Evolutionary conservation across 352 stramenopile genomes (phyloP).

Genomic region (Globisporangium emineosum): DNA sequence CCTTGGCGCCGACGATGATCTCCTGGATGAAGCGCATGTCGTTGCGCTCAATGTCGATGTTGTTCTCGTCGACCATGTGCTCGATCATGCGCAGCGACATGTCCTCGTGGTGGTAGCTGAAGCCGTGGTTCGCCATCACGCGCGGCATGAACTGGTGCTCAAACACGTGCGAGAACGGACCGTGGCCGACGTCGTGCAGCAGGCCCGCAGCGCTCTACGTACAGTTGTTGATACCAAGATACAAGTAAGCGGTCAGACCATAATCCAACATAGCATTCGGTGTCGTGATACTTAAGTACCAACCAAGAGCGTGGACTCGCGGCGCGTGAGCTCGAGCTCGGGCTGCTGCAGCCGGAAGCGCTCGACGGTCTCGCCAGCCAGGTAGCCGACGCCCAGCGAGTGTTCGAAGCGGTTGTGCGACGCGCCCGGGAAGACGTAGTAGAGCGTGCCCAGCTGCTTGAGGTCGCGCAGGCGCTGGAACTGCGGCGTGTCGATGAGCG

Average conservation of each 20-base stretch:
- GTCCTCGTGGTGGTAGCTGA: slow-evolving; percentile 75
- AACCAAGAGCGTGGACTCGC: slow-evolving; percentile 74
- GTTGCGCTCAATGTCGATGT: slow-evolving; percentile 66
- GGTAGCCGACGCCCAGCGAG: slow-evolving; percentile 92
- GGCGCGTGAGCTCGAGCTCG: slow-evolving; percentile 85
- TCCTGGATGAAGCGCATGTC: slow-evolving; percentile 79
- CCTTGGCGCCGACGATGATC: slow-evolving; percentile 77
- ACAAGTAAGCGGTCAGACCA: not conserved
- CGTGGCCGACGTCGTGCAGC: slow-evolving; percentile 91
- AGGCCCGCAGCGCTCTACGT: slow-evolving; percentile 69
- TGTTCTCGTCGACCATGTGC: slow-evolving; percentile 77
- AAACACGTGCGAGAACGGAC: slow-evolving; percentile 95
- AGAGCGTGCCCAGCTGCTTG: slow-evolving; percentile 92
- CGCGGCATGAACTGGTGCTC: slow-evolving; percentile 88
- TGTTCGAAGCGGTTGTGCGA: slow-evolving; percentile 97
- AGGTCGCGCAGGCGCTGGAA: slow-evolving; percentile 94
- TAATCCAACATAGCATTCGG: not conserved
- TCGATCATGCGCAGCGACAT: slow-evolving; percentile 82
- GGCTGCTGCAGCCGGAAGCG: slow-evolving; percentile 86
- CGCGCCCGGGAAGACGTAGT: slow-evolving; percentile 83
- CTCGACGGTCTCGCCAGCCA: slow-evolving; percentile 88
- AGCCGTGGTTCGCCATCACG: slow-evolving; percentile 30
- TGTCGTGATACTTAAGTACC: not conserved
- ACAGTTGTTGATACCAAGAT: not conserved
- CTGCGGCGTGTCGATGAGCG: slow-evolving; percentile 90